phyloP scores from a whole-genome alignment of 2,329 filamentous ascomycete species.

The Sporothrix schenckii region DNA sequence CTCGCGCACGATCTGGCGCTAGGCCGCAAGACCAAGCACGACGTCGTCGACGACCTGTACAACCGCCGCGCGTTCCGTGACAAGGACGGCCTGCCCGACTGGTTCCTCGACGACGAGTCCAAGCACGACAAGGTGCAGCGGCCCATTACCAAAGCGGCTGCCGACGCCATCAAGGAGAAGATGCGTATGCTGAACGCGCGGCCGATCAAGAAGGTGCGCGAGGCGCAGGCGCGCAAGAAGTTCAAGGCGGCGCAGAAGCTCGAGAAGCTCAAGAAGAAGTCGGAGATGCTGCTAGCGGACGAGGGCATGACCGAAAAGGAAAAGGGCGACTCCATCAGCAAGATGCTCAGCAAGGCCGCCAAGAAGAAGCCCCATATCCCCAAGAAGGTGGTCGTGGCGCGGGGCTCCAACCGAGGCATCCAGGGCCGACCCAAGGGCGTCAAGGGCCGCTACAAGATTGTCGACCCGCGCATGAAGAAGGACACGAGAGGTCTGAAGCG shows the following conservation, averaged over 20 bases:
- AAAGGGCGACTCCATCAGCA: slow-evolving; percentile 82
- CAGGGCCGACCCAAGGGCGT: slow-evolving; percentile 80
- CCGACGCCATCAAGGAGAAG: slow-evolving; percentile 92
- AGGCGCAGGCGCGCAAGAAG: slow-evolving; percentile 96
- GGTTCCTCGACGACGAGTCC: slow-evolving; percentile 93
- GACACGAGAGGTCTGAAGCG: slow-evolving; percentile 88
- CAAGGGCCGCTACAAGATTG: slow-evolving; percentile 97
- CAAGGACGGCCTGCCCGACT: slow-evolving; percentile 87
- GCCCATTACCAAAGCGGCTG: slow-evolving; percentile 89
- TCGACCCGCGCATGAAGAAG: slow-evolving; percentile 95
- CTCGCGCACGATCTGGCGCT: slow-evolving; percentile 89
- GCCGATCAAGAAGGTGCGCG: slow-evolving; percentile 98
- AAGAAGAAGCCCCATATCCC: slow-evolving; percentile 85
- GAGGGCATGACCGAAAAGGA: slow-evolving; percentile 95
- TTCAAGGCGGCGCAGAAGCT: slow-evolving; percentile 87
- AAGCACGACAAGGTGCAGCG: slow-evolving; percentile 81
- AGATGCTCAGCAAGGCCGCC: slow-evolving; percentile 76
- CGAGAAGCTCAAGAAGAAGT: slow-evolving; percentile 97
- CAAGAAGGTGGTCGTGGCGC: slow-evolving; percentile 86
- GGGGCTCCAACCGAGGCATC: slow-evolving; percentile 80
- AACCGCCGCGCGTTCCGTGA: slow-evolving; percentile 93
- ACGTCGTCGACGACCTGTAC: slow-evolving; percentile 88
- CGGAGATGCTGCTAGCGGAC: slow-evolving; percentile 82
- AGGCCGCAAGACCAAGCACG: slow-evolving; percentile 75
- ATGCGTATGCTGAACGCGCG: slow-evolving; percentile 87